Base-by-base conservation (phyloP, 1,284 basidiomycete genomes). In the Ustilago bromivora region DNA sequence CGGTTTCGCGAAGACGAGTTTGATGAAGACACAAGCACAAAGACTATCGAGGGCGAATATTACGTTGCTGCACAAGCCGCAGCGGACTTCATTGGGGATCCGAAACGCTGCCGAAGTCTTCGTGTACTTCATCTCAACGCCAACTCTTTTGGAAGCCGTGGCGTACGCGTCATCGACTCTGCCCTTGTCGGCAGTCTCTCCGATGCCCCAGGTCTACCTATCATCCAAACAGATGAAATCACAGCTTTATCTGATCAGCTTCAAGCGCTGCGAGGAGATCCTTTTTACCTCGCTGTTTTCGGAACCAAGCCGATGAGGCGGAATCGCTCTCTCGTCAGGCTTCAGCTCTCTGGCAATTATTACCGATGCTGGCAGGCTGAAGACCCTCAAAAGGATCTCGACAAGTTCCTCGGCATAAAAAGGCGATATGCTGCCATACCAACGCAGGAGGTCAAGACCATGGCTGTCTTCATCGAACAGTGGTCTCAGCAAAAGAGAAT, bases 41-140 rank as follows among this genome's bases (percentile, higher is more conserved):
- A 19, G 11, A 32, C 51, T 5, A 28, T 59, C 8, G 32, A 32
- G 8, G 34, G 57, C 8, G 55, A 60, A 19, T n/a, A 35, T 0
- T 31, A 49, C 4, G n/a, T 52, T 17, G 59, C 66, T 13, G 75
- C 70, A 3, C 23, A 51, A 23, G 57, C 66, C 6, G 54, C 62
- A 19, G 71, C 67, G 1, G 32, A 59, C 52, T 61, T 78, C 53
- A 36, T 78, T 4, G 19, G 53, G 2, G 65, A 78, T 53, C 36
- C 54, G 3, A 41, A 47, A 34, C 71, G 76, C 12, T 74, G 67
- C 28, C 63, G 71, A 34, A 47, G 57, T 31, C 17, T 78, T 23
- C 15, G 8, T 17, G 10, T 15, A 11, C 61, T 74, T 1, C 8
- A 8, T 4, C 67, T 78, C 7, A 66, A 71, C 46, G 71, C 62